These are phyloP conservation scores for Pyrus pyrifolia DNA, from an alignment of 306 rosid species.

Conservation along the genomic window DNA sequence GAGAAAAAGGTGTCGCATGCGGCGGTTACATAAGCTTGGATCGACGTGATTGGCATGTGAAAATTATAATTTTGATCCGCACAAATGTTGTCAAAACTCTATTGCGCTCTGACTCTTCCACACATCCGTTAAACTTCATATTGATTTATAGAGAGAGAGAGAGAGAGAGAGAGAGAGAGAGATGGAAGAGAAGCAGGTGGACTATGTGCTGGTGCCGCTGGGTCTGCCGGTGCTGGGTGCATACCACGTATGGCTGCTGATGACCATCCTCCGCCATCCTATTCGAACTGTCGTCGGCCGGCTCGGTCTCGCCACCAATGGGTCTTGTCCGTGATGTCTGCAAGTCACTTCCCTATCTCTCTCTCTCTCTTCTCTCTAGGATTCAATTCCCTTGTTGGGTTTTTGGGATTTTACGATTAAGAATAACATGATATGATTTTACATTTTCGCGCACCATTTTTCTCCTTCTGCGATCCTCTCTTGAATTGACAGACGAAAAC, in stretches of 20 bases:
- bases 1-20: too few species aligned
- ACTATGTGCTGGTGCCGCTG: conserved; percentile 49
- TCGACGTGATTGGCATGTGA: too few species aligned
- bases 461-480: neutral
- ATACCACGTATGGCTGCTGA: conserved; percentile 63
- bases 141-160: neutral
- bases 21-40: too few species aligned
- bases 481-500: too few species aligned
- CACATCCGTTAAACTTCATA: neutral
- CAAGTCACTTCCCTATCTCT: conserved; percentile 31
- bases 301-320: conserved; percentile 73
- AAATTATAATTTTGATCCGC: too few species aligned
- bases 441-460: neutral
- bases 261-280: conserved; percentile 35
- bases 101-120: neutral
- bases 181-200: conserved; percentile 46
- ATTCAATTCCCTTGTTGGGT: neutral
- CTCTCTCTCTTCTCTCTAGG: neutral
- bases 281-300: conserved; percentile 67
- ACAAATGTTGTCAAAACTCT: too few species aligned
- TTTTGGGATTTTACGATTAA: neutral
- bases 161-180: neutral
- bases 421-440: too few species aligned
- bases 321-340: conserved; percentile 67
- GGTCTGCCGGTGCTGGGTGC: conserved; percentile 47